Base-by-base conservation (phyloP, 768 basidiomycete genomes). In the Lactarius sp. region DNA sequence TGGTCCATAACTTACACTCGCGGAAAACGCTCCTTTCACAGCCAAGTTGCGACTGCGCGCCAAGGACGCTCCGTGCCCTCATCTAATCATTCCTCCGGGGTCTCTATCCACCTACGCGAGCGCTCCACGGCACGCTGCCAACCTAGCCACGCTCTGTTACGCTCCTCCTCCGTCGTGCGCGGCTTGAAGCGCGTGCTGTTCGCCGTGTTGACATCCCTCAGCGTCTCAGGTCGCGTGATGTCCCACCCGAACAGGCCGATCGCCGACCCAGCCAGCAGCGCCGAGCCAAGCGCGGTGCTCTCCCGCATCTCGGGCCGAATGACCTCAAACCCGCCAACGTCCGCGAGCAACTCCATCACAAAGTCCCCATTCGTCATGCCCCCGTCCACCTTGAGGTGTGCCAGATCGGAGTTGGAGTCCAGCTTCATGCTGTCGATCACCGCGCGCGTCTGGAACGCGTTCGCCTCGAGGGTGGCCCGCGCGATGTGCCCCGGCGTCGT, bases 301-400 rank as follows among this genome's bases (percentile, higher is more conserved):
- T 99, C 97, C 73, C 96, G 79, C 97, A 99, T 99, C 71, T 92
- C 87, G 12, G 96, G 97, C 59, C 97, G 81, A 62, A 95, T 78
- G 66, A 99, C 92, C 34, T 84, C 85, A 76, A 97, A 95, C 14
- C 95, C 96, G 36, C 94, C 93, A 49, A 96, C 78, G 73, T 97
- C 89, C 4, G 92, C 92, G 64, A 95, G 80, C 52, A 95, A 77
- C 69, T 83, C 79, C 94, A 96, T 92, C 61, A 87, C 90, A 34
- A 90, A 74, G 71, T 96, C 92, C 39, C 92, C 91, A 68, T 95
- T 96, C 12, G 94, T 97, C 90, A 97, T 95, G 16, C 94, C 94
- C n/a, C 97, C 97, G 73, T 98, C 97, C 41, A 99, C 96, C 73
- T 89, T 95, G 66, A 99, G 85, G 69, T 89, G 82, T 71, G 88